Evolutionary conservation across 345 rosid species (phyloP), one percentile per base, ranked within the genome.

Genomic region (Aquilaria sinensis): DNA sequence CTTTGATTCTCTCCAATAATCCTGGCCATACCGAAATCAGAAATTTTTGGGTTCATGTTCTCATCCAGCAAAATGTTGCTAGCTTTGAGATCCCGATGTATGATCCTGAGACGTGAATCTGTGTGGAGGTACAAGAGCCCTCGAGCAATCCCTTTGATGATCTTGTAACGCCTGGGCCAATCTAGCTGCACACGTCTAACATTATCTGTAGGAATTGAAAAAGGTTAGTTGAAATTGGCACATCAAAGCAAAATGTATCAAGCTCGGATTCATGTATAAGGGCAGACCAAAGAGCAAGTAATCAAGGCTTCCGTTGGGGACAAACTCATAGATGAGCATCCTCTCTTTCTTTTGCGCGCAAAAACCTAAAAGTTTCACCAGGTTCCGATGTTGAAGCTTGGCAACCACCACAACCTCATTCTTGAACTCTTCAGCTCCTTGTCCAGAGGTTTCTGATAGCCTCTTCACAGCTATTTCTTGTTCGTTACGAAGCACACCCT

Each of bases 21-120:
- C 37, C 67, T 75, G 9, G 80, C 80, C 71, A 73, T 64, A 4
- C 80, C 76, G 55, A 79, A 79, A 53, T 75, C 79, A 5, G 73
- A 67, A 15, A 71, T 71, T 64, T 67, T 75, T 8, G 72, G 70
- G 9, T 59, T 71, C 75, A 70, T 23, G 13, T 60, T 52, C 51
- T 46, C 37, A 16, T 60, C 63, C 33, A 60, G 48, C 52, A 60
- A 47, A 9, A 60, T 60, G 48, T 60, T 60, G 12, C 63, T 47
- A 10, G 63, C 52, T 30, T 60, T 58, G 10, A 74, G 63, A 63
- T 74, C 75, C 47, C 75, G 63, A 23, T 70, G 78, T 10, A 74
- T 66, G 6, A 74, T 58, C 63, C 59, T 53, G 53, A 13, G 48
- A 31, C 69, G 64, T 2, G 75, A 69, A 31, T 76, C 74, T n/a